phyloP scores from a whole-genome alignment of 2,329 filamentous ascomycete species.

The Cladophialophora chaetospira region DNA sequence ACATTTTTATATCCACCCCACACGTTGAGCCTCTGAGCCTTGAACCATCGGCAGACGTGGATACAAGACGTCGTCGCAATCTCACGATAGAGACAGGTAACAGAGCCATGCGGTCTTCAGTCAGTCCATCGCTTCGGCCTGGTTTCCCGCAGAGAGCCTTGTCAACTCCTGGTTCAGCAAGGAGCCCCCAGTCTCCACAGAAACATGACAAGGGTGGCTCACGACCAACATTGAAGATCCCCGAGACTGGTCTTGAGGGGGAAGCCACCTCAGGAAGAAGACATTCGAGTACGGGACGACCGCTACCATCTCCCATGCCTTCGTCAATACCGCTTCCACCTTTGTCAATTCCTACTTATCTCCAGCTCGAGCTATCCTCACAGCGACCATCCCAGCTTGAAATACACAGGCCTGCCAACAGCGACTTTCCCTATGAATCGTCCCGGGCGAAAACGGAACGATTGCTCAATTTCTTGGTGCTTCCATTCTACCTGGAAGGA shows the following conservation, averaged over 20 bases:
- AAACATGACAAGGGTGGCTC: constrained; percentile 13
- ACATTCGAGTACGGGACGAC: constrained; percentile 31
- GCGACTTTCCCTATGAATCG: constrained; percentile 81
- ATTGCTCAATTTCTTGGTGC: constrained; percentile 80
- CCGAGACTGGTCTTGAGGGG: constrained; percentile 6
- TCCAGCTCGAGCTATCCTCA: constrained; percentile 66
- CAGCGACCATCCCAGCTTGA: constrained; percentile 63
- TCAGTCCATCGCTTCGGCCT: constrained; percentile 15
- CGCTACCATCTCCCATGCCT: constrained; percentile 52
- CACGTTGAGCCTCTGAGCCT: constrained; percentile 32
- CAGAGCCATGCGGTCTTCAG: constrained; percentile 7
- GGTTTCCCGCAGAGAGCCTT: constrained; percentile 12
- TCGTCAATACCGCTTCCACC: constrained; percentile 61
- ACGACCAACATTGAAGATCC: constrained; percentile 24
- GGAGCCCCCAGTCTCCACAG: constrained; percentile 24
- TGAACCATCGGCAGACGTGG: constrained; percentile 33
- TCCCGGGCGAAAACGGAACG: constrained; percentile 90
- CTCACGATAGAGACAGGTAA: constrained; percentile 27
- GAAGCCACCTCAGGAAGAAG: constrained; percentile 19
- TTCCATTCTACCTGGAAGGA: constrained; percentile 80
- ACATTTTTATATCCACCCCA: constrained; percentile 19
- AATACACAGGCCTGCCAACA: constrained; percentile 59
- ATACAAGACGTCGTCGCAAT: constrained; percentile 21
- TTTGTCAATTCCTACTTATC: constrained; percentile 64
- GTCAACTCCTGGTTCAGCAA: constrained; percentile 19